Conservation (phyloP, 2,329 filamentous ascomycete species). For the Fusarium agapanthi region DNA sequence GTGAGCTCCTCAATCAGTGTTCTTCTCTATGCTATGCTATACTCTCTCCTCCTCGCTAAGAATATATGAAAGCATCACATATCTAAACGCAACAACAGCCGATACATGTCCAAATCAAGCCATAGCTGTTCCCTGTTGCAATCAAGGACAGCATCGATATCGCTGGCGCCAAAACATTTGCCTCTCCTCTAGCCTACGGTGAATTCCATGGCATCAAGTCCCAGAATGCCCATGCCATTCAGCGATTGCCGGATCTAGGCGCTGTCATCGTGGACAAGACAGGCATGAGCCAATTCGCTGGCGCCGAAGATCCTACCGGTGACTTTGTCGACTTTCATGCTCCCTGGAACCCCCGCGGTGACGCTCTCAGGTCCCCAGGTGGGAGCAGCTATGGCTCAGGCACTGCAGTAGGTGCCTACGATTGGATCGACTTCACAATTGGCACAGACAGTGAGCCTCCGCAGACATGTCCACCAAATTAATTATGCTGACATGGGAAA, state of each 20-base stretch:
- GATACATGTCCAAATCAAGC: neutral
- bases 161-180: slow-evolving; percentile 4
- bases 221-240: no score
- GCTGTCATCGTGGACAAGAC: neutral
- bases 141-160: slow-evolving; percentile 22
- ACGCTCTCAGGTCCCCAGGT: neutral
- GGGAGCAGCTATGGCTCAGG: neutral
- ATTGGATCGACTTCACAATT: neutral
- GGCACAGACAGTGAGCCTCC: neutral
- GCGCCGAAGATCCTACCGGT: neutral
- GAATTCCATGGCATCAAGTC: neutral
- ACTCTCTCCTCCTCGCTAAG: neutral
- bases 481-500: neutral
- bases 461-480: rapidly evolving
- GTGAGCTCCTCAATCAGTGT: neutral
- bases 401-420: neutral
- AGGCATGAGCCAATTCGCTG: neutral
- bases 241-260: neutral
- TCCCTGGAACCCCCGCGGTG: neutral
- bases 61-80: neutral
- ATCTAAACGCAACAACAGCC: neutral
- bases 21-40: neutral
- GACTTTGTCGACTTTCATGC: neutral
- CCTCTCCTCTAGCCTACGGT: neutral
- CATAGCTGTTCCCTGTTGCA: neutral